phyloP scores from a whole-genome alignment of 2,329 filamentous ascomycete genomes.

The Geosmithia morbida region DNA sequence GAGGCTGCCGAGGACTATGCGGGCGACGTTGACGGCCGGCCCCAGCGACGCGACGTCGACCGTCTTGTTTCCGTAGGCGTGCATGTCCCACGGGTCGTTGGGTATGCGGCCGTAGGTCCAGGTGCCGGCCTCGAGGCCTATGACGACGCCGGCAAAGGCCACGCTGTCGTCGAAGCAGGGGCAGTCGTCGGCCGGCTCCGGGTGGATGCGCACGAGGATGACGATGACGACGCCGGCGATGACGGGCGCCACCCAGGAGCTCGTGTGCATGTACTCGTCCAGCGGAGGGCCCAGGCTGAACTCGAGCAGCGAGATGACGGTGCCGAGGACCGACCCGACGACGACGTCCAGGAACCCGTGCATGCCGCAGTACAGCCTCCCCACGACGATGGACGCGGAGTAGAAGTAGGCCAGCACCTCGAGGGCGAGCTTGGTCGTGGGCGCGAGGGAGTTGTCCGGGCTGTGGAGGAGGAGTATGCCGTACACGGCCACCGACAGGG shows the following conservation, averaged over 20 bases:
- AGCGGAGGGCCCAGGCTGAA: conserved; percentile 47
- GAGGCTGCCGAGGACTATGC: conserved; percentile 67
- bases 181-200: conserved; percentile 91
- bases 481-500: conserved; percentile 85
- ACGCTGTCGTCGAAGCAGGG: conserved; percentile 96
- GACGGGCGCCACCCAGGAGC: conserved; percentile 48
- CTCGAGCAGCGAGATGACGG: conserved; percentile 43
- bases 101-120: conserved; percentile 63
- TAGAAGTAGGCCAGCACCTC: conserved; percentile 70
- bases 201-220: conserved; percentile 73
- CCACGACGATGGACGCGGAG: conserved; percentile 75
- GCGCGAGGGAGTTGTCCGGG: conserved; percentile 45
- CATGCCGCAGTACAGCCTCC: conserved; percentile 95
- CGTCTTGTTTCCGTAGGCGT: conserved; percentile 34
- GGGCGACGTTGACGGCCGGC: conserved; percentile 43
- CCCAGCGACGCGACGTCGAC: conserved; percentile 56
- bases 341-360: conserved; percentile 91
- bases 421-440: conserved; percentile 44
- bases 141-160: conserved; percentile 78
- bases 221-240: conserved; percentile 53
- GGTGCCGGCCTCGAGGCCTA: conserved; percentile 67
- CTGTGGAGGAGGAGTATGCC: conserved; percentile 56
- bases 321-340: conserved; percentile 65
- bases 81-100: conserved; percentile 25
- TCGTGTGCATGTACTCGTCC: conserved; percentile 56